phyloP scores from a whole-genome alignment of 768 basidiomycete genomes.

The Solioccasus polychromus region DNA sequence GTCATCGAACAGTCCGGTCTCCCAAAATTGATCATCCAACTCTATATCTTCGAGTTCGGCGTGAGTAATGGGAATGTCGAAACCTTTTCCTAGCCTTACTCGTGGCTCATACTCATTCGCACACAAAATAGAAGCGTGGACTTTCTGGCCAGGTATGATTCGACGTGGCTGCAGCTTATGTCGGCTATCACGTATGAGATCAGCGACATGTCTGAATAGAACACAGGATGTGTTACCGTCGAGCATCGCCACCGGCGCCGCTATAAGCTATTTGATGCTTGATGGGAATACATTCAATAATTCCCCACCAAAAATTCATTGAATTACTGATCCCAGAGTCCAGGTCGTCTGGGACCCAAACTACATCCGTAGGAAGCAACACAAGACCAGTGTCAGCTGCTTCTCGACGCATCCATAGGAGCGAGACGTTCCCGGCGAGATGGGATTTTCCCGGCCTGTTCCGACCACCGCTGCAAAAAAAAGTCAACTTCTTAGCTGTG shows the following conservation, averaged over 20 bases:
- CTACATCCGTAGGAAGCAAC: constrained; percentile 24
- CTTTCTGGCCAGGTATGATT: constrained; percentile 27
- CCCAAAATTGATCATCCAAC: constrained; percentile 16
- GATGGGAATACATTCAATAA: constrained; percentile 22
- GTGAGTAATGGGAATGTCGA: constrained; percentile 18
- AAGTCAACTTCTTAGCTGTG: not conserved
- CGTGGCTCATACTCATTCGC: constrained; percentile 20
- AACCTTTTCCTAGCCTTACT: constrained; percentile 20
- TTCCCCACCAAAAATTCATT: constrained; percentile 8
- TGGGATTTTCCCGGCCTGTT: constrained; percentile 18
- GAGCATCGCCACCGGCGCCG: constrained; percentile 13
- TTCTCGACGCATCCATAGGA: constrained; percentile 35
- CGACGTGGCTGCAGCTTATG: constrained; percentile 23
- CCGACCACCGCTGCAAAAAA: constrained; percentile 18
- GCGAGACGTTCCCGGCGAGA: constrained; percentile 26
- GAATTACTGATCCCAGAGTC: constrained; percentile 21
- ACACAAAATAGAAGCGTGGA: constrained; percentile 23
- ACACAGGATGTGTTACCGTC: constrained; percentile 10
- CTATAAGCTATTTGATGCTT: constrained; percentile 21
- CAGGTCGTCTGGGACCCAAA: constrained; percentile 27
- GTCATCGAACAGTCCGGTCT: constrained; percentile 20
- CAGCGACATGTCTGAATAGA: not conserved
- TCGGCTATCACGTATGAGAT: constrained; percentile 5
- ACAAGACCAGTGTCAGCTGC: constrained; percentile 25
- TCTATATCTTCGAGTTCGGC: not conserved